Percentiles rank a stretch among this genome's conserved stretches.
Conservation (phyloP, 805 yeast species). For the Yarrowia deformans region DNA sequence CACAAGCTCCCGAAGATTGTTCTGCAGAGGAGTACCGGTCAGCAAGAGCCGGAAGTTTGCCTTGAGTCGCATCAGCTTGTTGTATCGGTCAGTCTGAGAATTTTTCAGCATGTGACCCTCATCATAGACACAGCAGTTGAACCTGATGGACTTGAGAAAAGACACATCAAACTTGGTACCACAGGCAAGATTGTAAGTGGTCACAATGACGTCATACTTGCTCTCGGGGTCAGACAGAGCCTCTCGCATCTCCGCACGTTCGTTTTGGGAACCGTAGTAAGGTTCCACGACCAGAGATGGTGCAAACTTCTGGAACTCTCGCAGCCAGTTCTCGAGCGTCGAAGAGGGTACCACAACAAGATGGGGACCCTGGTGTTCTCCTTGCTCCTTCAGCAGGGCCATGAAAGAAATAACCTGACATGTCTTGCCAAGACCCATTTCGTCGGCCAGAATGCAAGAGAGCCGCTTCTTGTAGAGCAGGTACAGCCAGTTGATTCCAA, state of each 20-base stretch:
- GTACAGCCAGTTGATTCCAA: conserved; percentile 94
- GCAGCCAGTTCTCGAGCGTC: conserved; percentile 94
- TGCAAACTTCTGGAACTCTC: conserved; percentile 90
- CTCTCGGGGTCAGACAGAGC: conserved; percentile 62
- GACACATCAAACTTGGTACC: conserved; percentile 83
- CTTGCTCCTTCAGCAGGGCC: conserved; percentile 78
- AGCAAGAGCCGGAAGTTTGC: conserved; percentile 85
- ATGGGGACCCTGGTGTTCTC: conserved; percentile 75
- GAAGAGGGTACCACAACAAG: conserved; percentile 95
- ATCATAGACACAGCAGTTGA: conserved; percentile 91
- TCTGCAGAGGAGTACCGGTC: conserved; percentile 98
- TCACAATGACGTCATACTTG: conserved; percentile 84
- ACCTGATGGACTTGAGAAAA: conserved; percentile 74
- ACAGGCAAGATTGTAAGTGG: conserved; percentile 91
- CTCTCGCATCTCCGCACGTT: conserved; percentile 83
- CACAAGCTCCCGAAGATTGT: conserved; percentile 87
- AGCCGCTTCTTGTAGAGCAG: conserved; percentile 76
- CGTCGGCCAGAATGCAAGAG: conserved; percentile 96
- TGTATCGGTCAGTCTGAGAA: conserved; percentile 84
- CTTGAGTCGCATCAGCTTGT: conserved; percentile 79
- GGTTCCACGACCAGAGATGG: conserved; percentile 85
- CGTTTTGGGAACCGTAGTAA: conserved; percentile 87
- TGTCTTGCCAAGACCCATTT: conserved; percentile 97
- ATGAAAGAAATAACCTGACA: conserved; percentile 94
- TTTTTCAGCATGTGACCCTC: conserved; percentile 98